Percentiles rank a stretch among this genome's conserved stretches.
Conservation (phyloP, 192 early-diverging fungal species). For the Oehlia diaphana region DNA sequence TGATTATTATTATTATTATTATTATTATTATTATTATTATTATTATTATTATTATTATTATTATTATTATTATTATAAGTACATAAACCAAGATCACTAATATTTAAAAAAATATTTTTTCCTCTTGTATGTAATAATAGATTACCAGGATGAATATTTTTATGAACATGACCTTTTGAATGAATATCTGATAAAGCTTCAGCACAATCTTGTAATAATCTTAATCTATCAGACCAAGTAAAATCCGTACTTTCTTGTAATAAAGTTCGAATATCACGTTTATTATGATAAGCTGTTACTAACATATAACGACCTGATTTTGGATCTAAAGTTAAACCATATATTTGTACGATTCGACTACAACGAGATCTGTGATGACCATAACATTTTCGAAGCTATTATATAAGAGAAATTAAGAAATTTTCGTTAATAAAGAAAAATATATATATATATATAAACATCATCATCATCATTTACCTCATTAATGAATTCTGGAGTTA, state of each 20-base stretch:
- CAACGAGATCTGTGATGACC: neutral
- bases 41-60: too few relatives aligned
- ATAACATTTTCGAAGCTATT: slow-evolving; percentile 2
- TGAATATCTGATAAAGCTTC: neutral
- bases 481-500: neutral
- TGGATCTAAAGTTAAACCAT: neutral
- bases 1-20: too few relatives aligned
- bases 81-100: neutral
- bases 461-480: neutral
- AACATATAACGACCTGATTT: neutral
- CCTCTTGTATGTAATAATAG: neutral
- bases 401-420: too few relatives aligned
- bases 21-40: too few relatives aligned
- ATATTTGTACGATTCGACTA: neutral
- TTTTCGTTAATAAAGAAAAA: too few relatives aligned
- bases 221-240: neutral
- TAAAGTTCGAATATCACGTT: neutral
- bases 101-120: neutral
- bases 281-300: neutral
- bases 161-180: neutral
- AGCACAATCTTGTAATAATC: neutral
- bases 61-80: too few relatives aligned
- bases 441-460: too few relatives aligned
- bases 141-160: neutral
- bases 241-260: neutral